phyloP scores from a whole-genome alignment of 2,329 filamentous ascomycete species.

The Beauveria bassiana region DNA sequence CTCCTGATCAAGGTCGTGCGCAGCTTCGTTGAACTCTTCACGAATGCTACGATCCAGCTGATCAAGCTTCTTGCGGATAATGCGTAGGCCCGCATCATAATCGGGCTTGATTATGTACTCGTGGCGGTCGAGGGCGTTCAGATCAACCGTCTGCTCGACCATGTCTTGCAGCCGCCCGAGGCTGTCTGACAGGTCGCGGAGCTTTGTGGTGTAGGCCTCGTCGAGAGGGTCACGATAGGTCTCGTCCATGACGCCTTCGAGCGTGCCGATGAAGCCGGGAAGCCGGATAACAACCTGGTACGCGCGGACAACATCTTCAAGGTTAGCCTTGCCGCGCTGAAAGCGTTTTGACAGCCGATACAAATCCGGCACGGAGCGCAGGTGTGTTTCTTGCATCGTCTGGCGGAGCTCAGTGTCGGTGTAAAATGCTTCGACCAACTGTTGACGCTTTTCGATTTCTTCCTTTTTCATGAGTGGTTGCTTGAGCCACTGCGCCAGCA shows the following conservation, averaged over 20 bases:
- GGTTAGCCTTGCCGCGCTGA: constrained; percentile 79
- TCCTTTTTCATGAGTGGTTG: constrained; percentile 87
- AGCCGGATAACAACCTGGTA: constrained; percentile 93
- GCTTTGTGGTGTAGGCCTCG: constrained; percentile 74
- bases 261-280: constrained; percentile 79
- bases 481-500: constrained; percentile 94
- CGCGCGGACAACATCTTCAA: constrained; percentile 91
- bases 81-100: constrained; percentile 80
- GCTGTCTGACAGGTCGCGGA: constrained; percentile 68
- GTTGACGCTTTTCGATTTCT: constrained; percentile 86
- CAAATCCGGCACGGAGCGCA: constrained; percentile 86
- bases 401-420: constrained; percentile 88
- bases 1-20: constrained; percentile 78
- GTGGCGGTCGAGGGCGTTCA: constrained; percentile 90
- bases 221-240: constrained; percentile 83
- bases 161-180: constrained; percentile 88
- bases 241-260: constrained; percentile 95
- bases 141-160: constrained; percentile 96
- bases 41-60: constrained; percentile 77
- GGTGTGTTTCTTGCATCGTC: constrained; percentile 93
- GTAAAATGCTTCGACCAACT: constrained; percentile 91
- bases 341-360: constrained; percentile 93
- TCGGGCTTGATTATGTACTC: constrained; percentile 99
- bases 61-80: constrained; percentile 88
- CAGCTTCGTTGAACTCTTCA: constrained; percentile 67